Evolutionary conservation across 2,329 filamentous ascomycete species (phyloP), one percentile per base, ranked within the genome.

Genomic region (Decorospora gaudefroyi): DNA sequence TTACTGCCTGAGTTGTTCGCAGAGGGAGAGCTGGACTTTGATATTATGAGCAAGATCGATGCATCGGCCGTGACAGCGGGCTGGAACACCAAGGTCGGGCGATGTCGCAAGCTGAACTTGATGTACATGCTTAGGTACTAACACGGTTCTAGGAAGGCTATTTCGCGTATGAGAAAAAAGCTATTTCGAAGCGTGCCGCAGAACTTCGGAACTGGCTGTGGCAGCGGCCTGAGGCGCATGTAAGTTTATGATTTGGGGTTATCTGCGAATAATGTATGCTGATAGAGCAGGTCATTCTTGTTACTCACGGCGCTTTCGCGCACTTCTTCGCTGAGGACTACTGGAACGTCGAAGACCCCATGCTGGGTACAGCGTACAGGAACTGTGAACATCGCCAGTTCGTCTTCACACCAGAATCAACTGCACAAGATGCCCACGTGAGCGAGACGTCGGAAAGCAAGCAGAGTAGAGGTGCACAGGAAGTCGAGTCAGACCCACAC

Each of bases 291-390:
- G 80, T 95, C 18, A 82, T 86, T 0, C 77, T 90, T 2, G 88
- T 95, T 6, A 86, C 88, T 3, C 90, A 95, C 61, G 90, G 90
- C 1, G 88, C 87, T 1, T 87, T 91, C 57, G 67, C 95, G 59
- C 90, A 96, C 68, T 95, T 89, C 61, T 73, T 96, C 51, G 93
- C 88, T 0, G 82, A 90, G 55, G 90, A 95, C 61, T n/a, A n/a
- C n/a, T 95, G 85, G 82, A 53, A 64, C 27, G 62, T 62, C 9
- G 54, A 46, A 9, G 58, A 67, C 32, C 59, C 63, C 1, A 62
- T 67, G 61, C 57, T 48, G 1, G 51, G 58, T 21, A 67, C 59
- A 9, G 61, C 65, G 16, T 70, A 63, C 45, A 41, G 55, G 8
- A 69, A 70, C 35, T 69, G 68, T 45, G 67, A 70, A 39, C 55